phyloP scores from a whole-genome alignment of 129 eudicot genomes.

The carrot (Daucus carota) region DH1_v3.0 NC_030381.2:7275001-7275500 shows the following conservation, averaged over 20 bases:
- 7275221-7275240: conserved; percentile 60
- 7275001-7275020: not conserved
- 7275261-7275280: conserved; percentile 78
- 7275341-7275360: not conserved
- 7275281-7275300: conserved; percentile 50
- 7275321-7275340: not conserved
- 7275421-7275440: conserved; percentile 64
- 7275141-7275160: conserved; percentile 46
- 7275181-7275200: conserved; percentile 89
- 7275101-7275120: conserved; percentile 68
- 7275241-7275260: conserved; percentile 89
- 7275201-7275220: conserved; percentile 58
- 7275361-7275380: not conserved
- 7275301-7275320: not conserved
- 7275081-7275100: conserved; percentile 39
- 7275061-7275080: not conserved
- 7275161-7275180: conserved; percentile 40
- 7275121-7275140: conserved; percentile 38
- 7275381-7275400: not conserved
- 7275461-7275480: conserved; percentile 58
- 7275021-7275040: not conserved
- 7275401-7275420: conserved; percentile 49
- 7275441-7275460: conserved; percentile 63
- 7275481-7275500: conserved; percentile 87
- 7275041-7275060: not conserved